phyloP scores from a whole-genome alignment of 2,329 filamentous ascomycete genomes.

The Triangularia verruculosa region DNA sequence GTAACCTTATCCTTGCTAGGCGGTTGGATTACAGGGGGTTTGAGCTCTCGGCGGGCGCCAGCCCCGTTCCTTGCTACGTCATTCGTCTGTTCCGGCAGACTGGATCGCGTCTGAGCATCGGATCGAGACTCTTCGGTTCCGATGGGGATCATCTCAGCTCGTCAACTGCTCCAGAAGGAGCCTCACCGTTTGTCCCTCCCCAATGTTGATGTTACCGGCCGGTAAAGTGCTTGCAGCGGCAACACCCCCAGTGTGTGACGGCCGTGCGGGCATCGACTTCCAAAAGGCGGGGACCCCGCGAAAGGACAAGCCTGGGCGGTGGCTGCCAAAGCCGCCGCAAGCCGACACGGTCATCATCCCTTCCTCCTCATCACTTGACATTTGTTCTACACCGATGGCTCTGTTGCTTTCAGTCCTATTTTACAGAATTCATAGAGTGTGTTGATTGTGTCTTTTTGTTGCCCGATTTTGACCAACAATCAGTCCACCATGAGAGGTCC shows the following conservation, averaged over 20 bases:
- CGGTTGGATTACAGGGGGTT: neutral
- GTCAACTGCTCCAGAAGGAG: neutral
- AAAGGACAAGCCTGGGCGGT: neutral
- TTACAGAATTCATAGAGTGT: slow-evolving; percentile 5
- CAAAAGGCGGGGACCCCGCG: neutral
- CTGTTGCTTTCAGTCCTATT: neutral
- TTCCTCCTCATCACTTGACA: slow-evolving; percentile 3
- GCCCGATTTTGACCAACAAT: neutral
- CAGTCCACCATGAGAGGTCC: slow-evolving; percentile 19
- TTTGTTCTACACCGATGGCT: neutral
- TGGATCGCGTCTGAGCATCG: neutral
- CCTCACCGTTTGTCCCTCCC: neutral
- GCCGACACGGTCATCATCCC: slow-evolving; percentile 23
- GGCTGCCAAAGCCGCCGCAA: slow-evolving; percentile 28
- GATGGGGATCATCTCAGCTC: neutral
- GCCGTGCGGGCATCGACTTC: neutral
- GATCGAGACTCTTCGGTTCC: neutral
- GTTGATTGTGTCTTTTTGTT: neutral
- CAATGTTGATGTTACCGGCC: neutral
- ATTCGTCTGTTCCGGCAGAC: slow-evolving; percentile 1
- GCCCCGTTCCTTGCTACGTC: slow-evolving; percentile 7
- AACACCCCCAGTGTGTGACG: neutral
- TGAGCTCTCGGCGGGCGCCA: neutral
- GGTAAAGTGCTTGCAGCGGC: neutral
- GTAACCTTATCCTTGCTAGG: slow-evolving; percentile 20